Percentiles rank a stretch among this genome's conserved stretches.
Conservation (phyloP, 1,139 yeast species). For the Geotrichum reessii region DNA sequence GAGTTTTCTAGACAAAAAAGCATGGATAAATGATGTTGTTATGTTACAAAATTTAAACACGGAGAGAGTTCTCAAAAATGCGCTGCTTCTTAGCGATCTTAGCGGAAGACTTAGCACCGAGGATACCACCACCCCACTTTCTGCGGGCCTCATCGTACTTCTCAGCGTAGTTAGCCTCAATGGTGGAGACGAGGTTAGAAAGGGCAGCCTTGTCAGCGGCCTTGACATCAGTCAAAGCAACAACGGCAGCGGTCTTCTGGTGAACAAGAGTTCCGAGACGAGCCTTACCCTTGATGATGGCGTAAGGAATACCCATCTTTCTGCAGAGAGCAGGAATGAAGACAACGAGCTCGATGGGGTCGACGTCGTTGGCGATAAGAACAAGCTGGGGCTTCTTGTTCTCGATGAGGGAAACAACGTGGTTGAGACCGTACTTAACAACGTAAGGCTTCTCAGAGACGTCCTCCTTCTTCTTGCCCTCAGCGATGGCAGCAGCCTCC, state of each 20-base stretch:
- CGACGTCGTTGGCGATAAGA: slow-evolving; percentile 96
- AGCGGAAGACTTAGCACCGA: slow-evolving; percentile 89
- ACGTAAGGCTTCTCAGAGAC: slow-evolving; percentile 93
- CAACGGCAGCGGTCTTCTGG: slow-evolving; percentile 95
- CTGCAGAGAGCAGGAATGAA: slow-evolving; percentile 97
- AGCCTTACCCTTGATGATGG: slow-evolving; percentile 97
- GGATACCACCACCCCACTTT: slow-evolving; percentile 99
- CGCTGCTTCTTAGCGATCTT: slow-evolving; percentile 51
- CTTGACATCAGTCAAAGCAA: slow-evolving; percentile 91
- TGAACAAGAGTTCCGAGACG: slow-evolving; percentile 96
- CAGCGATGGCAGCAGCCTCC: slow-evolving; percentile 98
- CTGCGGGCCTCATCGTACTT: slow-evolving; percentile 93
- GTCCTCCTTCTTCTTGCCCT: slow-evolving; percentile 93
- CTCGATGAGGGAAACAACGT: slow-evolving; percentile 92
- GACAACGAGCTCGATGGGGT: slow-evolving; percentile 95
- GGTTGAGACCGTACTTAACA: slow-evolving; percentile 97
- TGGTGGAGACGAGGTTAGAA: slow-evolving; percentile 85
- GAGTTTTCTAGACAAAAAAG: not conserved
- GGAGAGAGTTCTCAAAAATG: slow-evolving; percentile 13
- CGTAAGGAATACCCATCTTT: slow-evolving; percentile 99
- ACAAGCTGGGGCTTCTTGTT: slow-evolving; percentile 97
- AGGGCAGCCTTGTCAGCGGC: slow-evolving; percentile 93
- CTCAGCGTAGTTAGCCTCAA: slow-evolving; percentile 85
- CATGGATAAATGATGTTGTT: not conserved
- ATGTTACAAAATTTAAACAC: slow-evolving; percentile 14